Evolutionary conservation across 2,329 filamentous ascomycete species (phyloP).

Genomic region (Atkinsonella texensis): DNA sequence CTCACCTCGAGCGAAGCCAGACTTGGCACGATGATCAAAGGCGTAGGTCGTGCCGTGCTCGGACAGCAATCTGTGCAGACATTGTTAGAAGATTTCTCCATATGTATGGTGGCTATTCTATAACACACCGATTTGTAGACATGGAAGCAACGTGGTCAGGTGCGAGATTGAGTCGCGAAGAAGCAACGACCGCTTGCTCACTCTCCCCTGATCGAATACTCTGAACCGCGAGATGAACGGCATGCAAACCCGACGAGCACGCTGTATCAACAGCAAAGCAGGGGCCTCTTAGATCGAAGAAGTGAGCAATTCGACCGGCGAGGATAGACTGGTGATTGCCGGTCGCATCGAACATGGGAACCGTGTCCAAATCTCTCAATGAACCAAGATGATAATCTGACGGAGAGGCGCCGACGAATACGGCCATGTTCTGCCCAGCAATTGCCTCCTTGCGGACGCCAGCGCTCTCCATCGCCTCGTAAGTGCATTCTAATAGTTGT

Average conservation of each 20-base stretch:
- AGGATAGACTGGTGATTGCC: conserved; percentile 39
- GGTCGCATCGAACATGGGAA: conserved; percentile 40
- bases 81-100: background rate
- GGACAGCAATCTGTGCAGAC: background rate
- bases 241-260: conserved; percentile 38
- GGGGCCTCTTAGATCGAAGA: conserved; percentile 41
- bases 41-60: conserved; percentile 26
- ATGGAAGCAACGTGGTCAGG: conserved; percentile 25
- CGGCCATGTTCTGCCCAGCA: conserved; percentile 35
- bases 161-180: conserved; percentile 33
- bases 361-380: conserved; percentile 30
- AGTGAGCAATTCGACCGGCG: conserved; percentile 42
- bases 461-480: conserved; percentile 41
- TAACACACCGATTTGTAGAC: conserved; percentile 9
- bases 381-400: conserved; percentile 36
- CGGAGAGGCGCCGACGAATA: conserved; percentile 35
- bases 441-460: conserved; percentile 35
- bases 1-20: conserved; percentile 50
- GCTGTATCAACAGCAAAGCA: conserved; percentile 41
- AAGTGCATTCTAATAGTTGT: conserved; percentile 39
- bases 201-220: conserved; percentile 35
- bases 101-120: background rate
- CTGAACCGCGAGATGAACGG: conserved; percentile 38
- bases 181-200: conserved; percentile 32
- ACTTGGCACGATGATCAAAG: conserved; percentile 16